Conservation (phyloP, 208 protist species). For the Crithidia acanthocephali region DNA sequence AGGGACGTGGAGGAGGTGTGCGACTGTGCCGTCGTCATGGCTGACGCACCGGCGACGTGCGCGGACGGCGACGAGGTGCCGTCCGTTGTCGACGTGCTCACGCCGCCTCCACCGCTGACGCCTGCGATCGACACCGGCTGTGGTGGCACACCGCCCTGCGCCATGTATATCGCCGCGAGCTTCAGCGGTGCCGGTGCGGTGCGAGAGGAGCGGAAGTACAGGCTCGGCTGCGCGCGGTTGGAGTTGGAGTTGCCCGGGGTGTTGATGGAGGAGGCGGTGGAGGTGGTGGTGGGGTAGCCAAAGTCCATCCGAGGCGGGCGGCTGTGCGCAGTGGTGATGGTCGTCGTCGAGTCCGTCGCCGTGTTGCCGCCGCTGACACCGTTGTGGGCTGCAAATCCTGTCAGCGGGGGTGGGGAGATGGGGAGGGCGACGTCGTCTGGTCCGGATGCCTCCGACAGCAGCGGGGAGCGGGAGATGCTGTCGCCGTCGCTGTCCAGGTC, state of each 20-base stretch:
- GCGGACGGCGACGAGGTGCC: background rate
- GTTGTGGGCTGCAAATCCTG: background rate
- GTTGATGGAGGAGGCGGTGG: background rate
- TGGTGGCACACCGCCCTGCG: background rate
- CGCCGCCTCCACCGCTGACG: background rate
- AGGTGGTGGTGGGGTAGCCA: background rate
- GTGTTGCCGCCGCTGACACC: background rate
- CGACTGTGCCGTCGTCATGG: background rate
- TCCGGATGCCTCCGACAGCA: constrained; percentile 11
- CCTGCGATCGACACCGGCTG: background rate
- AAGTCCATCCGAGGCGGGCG: constrained; percentile 5
- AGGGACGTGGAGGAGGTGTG: background rate
- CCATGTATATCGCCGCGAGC: constrained; percentile 5
- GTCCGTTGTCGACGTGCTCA: constrained; percentile 2
- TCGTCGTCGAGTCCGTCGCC: background rate
- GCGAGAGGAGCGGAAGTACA: constrained; percentile 34
- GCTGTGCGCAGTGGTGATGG: background rate
- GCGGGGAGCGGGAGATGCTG: constrained; percentile 6
- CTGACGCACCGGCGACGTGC: background rate
- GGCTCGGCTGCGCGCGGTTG: constrained; percentile 24
- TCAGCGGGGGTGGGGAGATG: background rate
- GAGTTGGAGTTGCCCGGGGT: constrained; percentile 3
- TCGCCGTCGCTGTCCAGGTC: constrained; percentile 2
- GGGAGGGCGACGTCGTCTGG: background rate
- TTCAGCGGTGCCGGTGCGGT: constrained; percentile 23